Conservation (phyloP, 345 rosid species). For the Acer negundo region DNA sequence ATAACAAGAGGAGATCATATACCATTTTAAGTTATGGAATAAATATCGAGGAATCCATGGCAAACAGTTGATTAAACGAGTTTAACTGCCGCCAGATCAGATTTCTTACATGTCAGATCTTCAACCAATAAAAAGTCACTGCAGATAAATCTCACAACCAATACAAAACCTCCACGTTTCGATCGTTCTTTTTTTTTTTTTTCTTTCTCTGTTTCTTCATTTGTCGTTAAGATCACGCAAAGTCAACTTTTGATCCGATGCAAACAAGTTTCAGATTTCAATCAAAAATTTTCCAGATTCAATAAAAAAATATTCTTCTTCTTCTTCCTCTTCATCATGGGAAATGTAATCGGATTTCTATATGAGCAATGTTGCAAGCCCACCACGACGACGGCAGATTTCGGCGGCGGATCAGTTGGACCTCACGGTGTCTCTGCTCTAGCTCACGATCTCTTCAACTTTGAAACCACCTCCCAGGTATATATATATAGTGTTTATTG, state of each 20-base stretch:
- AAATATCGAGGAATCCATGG: too few relatives aligned
- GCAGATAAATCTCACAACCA: background rate
- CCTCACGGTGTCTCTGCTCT: constrained; percentile 81
- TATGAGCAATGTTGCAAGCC: constrained; percentile 48
- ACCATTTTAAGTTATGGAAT: too few relatives aligned
- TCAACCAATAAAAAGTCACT: background rate
- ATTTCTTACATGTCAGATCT: background rate
- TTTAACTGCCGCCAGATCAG: constrained; percentile 4
- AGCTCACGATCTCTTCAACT: constrained; percentile 68
- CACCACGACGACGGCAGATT: constrained; percentile 24
- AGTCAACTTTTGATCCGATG: too few relatives aligned
- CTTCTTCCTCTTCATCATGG: constrained; percentile 33
- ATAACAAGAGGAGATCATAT: too few relatives aligned
- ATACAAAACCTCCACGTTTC: background rate
- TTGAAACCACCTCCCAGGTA: constrained; percentile 78
- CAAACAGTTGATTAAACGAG: background rate
- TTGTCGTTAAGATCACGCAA: background rate
- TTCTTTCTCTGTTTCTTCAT: background rate
- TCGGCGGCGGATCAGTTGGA: constrained; percentile 37
- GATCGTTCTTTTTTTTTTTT: background rate
- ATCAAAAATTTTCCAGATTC: background rate
- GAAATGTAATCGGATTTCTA: constrained; percentile 55
- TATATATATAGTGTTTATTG: background rate
- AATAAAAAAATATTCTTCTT: background rate
- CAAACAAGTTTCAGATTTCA: too few relatives aligned